Evolutionary conservation across 2,329 filamentous ascomycete species (phyloP).

Genomic region (Calcarisporium arbuscula): DNA sequence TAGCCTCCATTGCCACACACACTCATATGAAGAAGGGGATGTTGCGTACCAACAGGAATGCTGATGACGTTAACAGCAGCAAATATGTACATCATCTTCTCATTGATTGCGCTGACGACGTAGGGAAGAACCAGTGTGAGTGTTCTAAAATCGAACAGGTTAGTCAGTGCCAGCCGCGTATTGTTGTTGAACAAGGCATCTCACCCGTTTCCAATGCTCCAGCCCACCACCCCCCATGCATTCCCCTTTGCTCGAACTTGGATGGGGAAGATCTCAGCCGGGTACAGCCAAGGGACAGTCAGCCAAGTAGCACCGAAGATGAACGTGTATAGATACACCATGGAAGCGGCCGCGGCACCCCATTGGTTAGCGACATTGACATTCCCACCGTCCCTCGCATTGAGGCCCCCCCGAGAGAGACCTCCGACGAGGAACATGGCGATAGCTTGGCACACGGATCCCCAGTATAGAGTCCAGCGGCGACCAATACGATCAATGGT

Average conservation of each 20-base stretch:
- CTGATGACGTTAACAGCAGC: conserved; percentile 58
- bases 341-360: conserved; percentile 61
- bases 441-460: conserved; percentile 55
- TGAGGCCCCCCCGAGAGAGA: conserved; percentile 45
- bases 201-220: conserved; percentile 69
- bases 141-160: conserved; percentile 22
- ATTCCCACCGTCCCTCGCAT: conserved; percentile 36
- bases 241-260: conserved; percentile 68
- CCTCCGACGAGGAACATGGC: conserved; percentile 63
- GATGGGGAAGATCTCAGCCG: conserved; percentile 68
- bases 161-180: too few relatives aligned
- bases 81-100: conserved; percentile 71
- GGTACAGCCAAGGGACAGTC: conserved; percentile 56
- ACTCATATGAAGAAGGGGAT: too few relatives aligned
- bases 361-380: conserved; percentile 42
- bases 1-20: too few relatives aligned
- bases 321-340: conserved; percentile 54
- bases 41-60: too few relatives aligned
- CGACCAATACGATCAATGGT: conserved; percentile 63
- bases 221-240: conserved; percentile 69
- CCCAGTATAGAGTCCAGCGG: conserved; percentile 65
- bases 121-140: conserved; percentile 44
- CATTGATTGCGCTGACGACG: conserved; percentile 58
- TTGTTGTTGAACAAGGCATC: too few relatives aligned
- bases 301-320: conserved; percentile 40